Evolutionary conservation across 208 protist genomes (phyloP).

Genomic region (Trichomonas gallinae): DNA sequence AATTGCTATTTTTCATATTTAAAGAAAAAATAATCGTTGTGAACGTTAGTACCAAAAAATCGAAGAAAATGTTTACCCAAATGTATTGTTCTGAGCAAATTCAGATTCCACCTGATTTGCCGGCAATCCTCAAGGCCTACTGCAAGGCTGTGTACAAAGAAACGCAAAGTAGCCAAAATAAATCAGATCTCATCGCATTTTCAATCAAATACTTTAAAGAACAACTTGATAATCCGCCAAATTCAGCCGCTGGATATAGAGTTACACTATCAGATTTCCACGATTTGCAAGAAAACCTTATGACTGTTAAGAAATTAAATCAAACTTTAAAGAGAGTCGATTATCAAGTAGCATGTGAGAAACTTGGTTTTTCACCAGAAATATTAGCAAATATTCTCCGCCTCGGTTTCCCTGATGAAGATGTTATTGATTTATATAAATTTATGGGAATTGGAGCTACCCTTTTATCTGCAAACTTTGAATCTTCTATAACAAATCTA

Average conservation of each 20-base stretch:
- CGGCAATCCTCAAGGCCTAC: neutral
- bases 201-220: constrained; percentile 3
- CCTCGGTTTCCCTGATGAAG: neutral
- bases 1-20: no score
- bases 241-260: neutral
- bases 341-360: constrained; percentile 8
- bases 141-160: neutral
- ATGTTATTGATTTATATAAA: constrained; percentile 8
- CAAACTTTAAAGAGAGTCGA: neutral
- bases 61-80: neutral
- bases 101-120: constrained; percentile 4
- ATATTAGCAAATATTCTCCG: neutral
- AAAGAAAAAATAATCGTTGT: no score
- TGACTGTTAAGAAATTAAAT: neutral
- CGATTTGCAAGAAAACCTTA: neutral
- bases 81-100: constrained; percentile 20
- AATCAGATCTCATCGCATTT: neutral
- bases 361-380: neutral
- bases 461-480: neutral
- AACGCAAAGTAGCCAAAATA: neutral
- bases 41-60: neutral
- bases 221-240: neutral
- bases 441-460: constrained; percentile 16
- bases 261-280: neutral
- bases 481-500: neutral